These are phyloP conservation scores for Haplosporangium sp. DNA, from an alignment of 371 early-diverging fungal species.

Conservation along the genomic window DNA sequence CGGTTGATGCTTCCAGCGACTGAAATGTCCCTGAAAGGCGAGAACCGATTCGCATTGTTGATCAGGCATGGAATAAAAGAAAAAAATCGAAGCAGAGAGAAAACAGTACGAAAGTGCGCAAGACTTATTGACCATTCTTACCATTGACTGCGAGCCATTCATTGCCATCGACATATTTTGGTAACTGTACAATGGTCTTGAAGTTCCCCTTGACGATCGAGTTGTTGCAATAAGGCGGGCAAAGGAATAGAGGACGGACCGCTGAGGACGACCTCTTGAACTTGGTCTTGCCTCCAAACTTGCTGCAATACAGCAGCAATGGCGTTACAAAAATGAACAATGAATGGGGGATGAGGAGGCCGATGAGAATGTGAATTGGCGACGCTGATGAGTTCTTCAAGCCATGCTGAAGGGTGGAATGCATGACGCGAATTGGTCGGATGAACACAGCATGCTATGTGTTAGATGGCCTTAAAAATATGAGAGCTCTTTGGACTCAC, in stretches of 20 bases:
- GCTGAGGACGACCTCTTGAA: slow-evolving; percentile 53
- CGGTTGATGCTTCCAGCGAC: no score
- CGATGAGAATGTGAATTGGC: background rate
- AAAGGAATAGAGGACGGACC: slow-evolving; percentile 79
- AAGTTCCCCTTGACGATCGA: slow-evolving; percentile 93
- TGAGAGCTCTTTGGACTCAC: slow-evolving; percentile 12
- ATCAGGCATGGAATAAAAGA: background rate
- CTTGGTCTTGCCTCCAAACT: slow-evolving; percentile 59
- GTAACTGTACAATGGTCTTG: slow-evolving; percentile 86
- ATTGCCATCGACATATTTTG: slow-evolving; percentile 89
- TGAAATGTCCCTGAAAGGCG: no score
- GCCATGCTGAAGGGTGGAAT: background rate
- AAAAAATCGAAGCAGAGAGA: no score
- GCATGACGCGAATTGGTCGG: background rate
- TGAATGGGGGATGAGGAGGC: background rate
- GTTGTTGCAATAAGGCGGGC: slow-evolving; percentile 79
- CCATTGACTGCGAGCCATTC: slow-evolving; percentile 96
- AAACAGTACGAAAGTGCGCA: no score
- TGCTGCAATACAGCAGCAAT: slow-evolving; percentile 10
- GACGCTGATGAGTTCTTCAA: background rate
- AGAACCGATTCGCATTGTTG: no score
- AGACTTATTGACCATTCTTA: no score
- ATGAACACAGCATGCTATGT: background rate
- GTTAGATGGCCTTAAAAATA: background rate
- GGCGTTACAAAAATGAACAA: background rate